Base-by-base conservation (phyloP, 306 rosid species). In the Lablab purpureus region DNA sequence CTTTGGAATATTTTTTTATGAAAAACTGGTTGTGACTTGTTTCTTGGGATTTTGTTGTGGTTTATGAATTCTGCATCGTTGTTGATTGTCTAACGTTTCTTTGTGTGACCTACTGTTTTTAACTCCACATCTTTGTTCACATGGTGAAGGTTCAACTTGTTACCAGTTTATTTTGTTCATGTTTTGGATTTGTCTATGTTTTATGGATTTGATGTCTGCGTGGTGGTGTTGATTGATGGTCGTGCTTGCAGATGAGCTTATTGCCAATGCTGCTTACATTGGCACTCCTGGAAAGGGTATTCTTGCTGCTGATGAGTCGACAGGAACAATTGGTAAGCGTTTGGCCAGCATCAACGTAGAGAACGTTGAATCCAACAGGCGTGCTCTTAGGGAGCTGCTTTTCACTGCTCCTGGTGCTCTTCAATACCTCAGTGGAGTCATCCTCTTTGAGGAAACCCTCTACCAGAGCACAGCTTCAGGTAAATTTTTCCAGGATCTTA, bases 211-310 rank as follows among this genome's bases (percentile, higher is more conserved):
- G 45, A 10, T 40, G 12, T 40, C 10, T 40, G 45, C 10, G 51
- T 32, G 0, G 7, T 45, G 12, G 37, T 23, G 69, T 51, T 73
- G 13, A 6, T 73, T 4, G 3, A 40, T 58, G 4, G 4, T 2
- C 30, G 36, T 59, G 68, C 1, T 62, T 74, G 51, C 32, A 84
- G 87, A 84, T 84, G 87, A 84, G 75, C 84, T 84, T 10, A 75
- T 84, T 75, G 87, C 87, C 81, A 84, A 80, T 54, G 84, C 87
- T 75, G 79, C 87, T 4, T 84, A 80, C 75, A 84, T 84, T 47
- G 87, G 84, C 65, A 84, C 87, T 21, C 87, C 87, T 10, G 87
- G 84, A 6, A 84, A 84, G 79, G 87, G 87, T 69, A 84, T 84
- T 80, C 87, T 84, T 63, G 84, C 84, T 75, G 84, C 87, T 51